A percentile compares a stretch with the other conserved stretches of the same genome.
Evolutionary conservation across 305 asterid species (phyloP).

Genomic region (Euphrasia arctica): DNA sequence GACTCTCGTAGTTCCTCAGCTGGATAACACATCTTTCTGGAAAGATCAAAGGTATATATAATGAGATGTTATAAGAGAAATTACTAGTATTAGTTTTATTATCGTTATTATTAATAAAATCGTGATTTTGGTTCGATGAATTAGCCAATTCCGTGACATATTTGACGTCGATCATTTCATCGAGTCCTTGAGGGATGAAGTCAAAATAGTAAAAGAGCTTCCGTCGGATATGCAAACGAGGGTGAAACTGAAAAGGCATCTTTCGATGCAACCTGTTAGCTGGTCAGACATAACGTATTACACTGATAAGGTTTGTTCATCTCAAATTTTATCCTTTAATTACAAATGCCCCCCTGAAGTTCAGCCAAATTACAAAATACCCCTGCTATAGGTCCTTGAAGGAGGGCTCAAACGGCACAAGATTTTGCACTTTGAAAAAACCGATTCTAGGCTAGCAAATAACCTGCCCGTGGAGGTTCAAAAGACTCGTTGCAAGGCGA

Average conservation of each 20-base stretch:
- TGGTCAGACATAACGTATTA: conserved; percentile 20
- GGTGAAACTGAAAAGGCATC: background rate
- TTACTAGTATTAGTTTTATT: background rate
- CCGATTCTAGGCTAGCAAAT: conserved; percentile 10
- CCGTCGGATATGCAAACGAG: conserved; percentile 13
- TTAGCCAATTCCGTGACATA: conserved; percentile 11
- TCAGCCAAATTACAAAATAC: background rate
- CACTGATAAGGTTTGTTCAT: conserved; percentile 14
- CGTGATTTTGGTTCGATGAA: background rate
- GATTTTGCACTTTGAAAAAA: conserved; percentile 12
- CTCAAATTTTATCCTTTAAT: background rate
- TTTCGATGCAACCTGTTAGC: conserved; percentile 20
- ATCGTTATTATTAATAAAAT: background rate
- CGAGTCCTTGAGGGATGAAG: conserved; percentile 19
- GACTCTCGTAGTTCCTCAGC: conserved; percentile 8
- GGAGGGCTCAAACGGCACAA: conserved; percentile 7
- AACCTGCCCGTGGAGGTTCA: conserved; percentile 5
- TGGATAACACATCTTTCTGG: conserved; percentile 13
- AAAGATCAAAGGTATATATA: conserved; percentile 8
- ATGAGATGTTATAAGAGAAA: background rate
- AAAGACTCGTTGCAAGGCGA: conserved; percentile 14
- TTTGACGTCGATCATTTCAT: conserved; percentile 12
- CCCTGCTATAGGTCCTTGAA: background rate
- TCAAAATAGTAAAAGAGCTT: conserved; percentile 16
- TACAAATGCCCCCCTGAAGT: background rate